Base-by-base conservation (phyloP, 495 filamentous ascomycete genomes). In the Neurospora africana region DNA sequence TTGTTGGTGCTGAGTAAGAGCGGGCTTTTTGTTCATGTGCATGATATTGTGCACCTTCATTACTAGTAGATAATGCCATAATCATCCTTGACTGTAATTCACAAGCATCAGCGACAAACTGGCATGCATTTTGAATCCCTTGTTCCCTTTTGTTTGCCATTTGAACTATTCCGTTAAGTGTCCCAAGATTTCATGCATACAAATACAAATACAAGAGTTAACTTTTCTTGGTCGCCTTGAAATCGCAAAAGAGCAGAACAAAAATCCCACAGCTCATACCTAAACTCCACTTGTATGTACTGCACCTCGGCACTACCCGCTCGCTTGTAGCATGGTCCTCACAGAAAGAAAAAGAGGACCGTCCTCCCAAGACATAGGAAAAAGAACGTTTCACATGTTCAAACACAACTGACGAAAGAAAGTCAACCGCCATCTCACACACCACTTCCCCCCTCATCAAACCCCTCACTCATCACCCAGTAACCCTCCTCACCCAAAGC, bases 401-500 rank as follows among this genome's bases (percentile, higher is more conserved):
- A 40, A 65, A 72, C 30, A 37, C 27, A 68, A 65, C 23, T 36
- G 0, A 37, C 43, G 10, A 35, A 21, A 8, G 36, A 10, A 23
- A 61, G 40, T 43, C 47, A n/a, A 69, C 37, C 9, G 27, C 38
- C 38, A 39, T 40, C 0, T 40, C 38, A 4, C 38, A 10, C 70
- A 70, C 6, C 70, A 9, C 15, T 13, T 40, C 38, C 13, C 38
- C 10, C 30, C 44, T 30, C 9, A 5, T 19, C 39, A 4, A 39
- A 41, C 17, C 43, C 9, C n/a, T 21, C 8, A 19, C 7, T 53
- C 33, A 7, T 78, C 71, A 81, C 10, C 78, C 78, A 61, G 86
- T 87, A 71, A 87, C 90, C 71, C 93, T 83, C 79, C 91, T 85
- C 61, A 98, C 89, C 94, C 94, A 98, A 21, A 98, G 80, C 72